Evolutionary conservation across 495 filamentous ascomycete genomes (phyloP).

Genomic region (Ramalina peruviana): DNA sequence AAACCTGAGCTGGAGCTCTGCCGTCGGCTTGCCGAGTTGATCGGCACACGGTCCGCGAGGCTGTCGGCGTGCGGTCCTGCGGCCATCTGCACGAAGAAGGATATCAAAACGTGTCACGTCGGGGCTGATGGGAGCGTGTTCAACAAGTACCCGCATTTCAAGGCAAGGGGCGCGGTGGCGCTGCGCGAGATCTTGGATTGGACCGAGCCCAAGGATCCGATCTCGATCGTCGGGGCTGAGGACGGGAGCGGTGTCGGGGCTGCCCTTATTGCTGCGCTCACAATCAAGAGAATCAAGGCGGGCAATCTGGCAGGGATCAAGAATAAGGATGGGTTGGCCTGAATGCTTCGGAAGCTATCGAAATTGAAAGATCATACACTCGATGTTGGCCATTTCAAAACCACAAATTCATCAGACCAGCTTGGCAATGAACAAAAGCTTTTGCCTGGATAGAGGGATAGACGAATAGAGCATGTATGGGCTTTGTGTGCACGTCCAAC

Average conservation of each 20-base stretch:
- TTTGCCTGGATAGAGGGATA: not conserved
- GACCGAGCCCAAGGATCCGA: slow-evolving; percentile 69
- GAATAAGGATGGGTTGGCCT: slow-evolving; percentile 21
- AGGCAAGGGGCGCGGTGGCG: slow-evolving; percentile 73
- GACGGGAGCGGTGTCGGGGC: slow-evolving; percentile 95
- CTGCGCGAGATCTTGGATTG: slow-evolving; percentile 91
- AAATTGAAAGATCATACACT: too few relatives aligned
- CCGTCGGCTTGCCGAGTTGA: slow-evolving; percentile 78
- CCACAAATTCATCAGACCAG: too few relatives aligned
- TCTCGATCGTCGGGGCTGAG: slow-evolving; percentile 76
- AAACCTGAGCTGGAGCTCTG: slow-evolving; percentile 71
- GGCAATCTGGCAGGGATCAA: slow-evolving; percentile 69
- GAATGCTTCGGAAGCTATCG: too few relatives aligned
- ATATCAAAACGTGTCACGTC: slow-evolving; percentile 74
- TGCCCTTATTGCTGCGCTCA: slow-evolving; percentile 85
- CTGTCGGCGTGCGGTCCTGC: slow-evolving; percentile 89
- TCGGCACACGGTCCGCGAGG: slow-evolving; percentile 85
- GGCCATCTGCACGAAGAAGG: slow-evolving; percentile 92
- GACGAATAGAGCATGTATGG: not conserved
- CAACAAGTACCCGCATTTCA: slow-evolving; percentile 98
- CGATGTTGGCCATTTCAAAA: too few relatives aligned
- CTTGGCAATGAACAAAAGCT: not conserved
- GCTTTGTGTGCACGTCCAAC: not conserved
- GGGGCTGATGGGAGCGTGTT: slow-evolving; percentile 94
- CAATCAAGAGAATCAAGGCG: slow-evolving; percentile 67